These are phyloP conservation scores for Helotiales sp. DNA, from an alignment of 2,329 filamentous ascomycete species.

Conservation along the genomic window DNA sequence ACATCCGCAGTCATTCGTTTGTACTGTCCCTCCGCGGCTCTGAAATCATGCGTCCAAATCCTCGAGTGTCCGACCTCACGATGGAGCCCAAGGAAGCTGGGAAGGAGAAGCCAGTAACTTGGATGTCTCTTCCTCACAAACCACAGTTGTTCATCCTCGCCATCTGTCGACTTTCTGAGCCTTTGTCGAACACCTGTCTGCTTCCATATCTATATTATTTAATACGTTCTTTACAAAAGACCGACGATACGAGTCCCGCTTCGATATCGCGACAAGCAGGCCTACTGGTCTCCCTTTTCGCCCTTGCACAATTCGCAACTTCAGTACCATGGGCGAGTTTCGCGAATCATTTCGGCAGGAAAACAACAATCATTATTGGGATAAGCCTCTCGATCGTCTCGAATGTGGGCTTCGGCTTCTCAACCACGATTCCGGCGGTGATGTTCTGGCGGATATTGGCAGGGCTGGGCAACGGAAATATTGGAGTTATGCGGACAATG, in stretches of 20 bases:
- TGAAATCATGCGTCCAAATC: not conserved
- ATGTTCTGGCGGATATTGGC: conserved; percentile 67
- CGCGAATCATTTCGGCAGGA: conserved; percentile 68
- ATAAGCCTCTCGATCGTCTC: conserved; percentile 56
- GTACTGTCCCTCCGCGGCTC: not conserved
- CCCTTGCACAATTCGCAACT: conserved; percentile 77
- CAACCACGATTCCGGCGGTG: conserved; percentile 58
- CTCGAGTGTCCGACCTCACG: not conserved
- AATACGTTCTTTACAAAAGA: conserved; percentile 58
- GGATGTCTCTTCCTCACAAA: conserved; percentile 74
- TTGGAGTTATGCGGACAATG: conserved; percentile 73
- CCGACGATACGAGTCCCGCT: conserved; percentile 41
- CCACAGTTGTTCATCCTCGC: conserved; percentile 77
- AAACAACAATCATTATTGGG: conserved; percentile 76
- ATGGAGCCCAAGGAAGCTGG: conserved; percentile 1
- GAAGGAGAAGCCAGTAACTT: conserved; percentile 50
- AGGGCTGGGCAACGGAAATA: conserved; percentile 73
- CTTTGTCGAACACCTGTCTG: conserved; percentile 66
- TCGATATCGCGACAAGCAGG: conserved; percentile 74
- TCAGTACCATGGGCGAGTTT: conserved; percentile 80
- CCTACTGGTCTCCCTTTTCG: conserved; percentile 76
- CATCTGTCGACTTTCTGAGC: conserved; percentile 78
- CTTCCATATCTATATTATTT: conserved; percentile 74
- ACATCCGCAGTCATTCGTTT: not conserved
- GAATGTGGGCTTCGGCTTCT: conserved; percentile 68